Evolutionary conservation across 768 basidiomycete genomes (phyloP), one percentile per base, ranked within the genome.

Genomic region (Macrolepiota fuliginosa): DNA sequence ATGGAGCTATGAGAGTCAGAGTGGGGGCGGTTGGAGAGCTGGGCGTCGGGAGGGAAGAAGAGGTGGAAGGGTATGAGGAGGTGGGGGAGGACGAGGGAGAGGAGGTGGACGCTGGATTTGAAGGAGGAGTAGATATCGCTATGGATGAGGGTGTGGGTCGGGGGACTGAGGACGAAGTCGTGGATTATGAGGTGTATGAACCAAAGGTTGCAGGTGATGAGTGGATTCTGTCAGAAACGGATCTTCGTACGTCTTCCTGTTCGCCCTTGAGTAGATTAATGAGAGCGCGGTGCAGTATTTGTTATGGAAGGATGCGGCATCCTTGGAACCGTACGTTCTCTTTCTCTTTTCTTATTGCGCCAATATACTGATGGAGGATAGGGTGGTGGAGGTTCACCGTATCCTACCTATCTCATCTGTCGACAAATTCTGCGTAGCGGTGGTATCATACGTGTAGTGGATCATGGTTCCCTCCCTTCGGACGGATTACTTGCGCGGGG

Each of bases 251-350:
- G 72, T 42, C 53, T 42, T 5, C 19, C 39, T 22, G n/a, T 15
- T 35, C 4, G 10, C 15, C 37, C 2, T 19, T 0, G n/a, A n/a
- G 42, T 25, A 24, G 25, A 25, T 37, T 36, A 10, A 49, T n/a
- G 51, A 6, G 24, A 13, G 9, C 5, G 13, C 22, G n/a, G 9
- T 60, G 7, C 58, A 76, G 83, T 84, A 58, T 88, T 83, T 76
- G 82, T 89, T 50, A 79, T 84, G 25, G 83, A 84, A 56, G 87
- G 87, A 32, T 86, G 86, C 56, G 84, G 83, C 42, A 75, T 88
- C 42, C 74, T 89, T 1, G 87, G 87, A 0, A 82, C 80, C 17
- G 75, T 73, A 62, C 9, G 62, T 17, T 22, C 22, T 4, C 45
- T 22, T 37, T 45, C n/a, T 12, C 15, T 32, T 52, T 39, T 22